Evolutionary conservation across 805 yeast species (phyloP), one percentile per base, ranked within the genome.

Genomic region (Metschnikowia colocasiae): DNA sequence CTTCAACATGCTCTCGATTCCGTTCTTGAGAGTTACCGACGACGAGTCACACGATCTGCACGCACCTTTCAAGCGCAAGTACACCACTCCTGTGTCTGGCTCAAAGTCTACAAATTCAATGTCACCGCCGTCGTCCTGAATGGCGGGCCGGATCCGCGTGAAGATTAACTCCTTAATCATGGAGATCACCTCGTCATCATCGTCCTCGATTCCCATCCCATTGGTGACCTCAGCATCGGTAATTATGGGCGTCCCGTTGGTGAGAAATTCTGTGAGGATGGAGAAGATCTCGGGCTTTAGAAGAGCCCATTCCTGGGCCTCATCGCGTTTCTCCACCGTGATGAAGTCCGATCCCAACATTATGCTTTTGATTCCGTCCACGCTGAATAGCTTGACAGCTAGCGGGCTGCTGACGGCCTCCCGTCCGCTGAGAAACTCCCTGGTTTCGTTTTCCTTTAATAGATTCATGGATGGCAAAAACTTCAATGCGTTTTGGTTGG

Each of bases 281-380:
- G 81, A 72, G 52, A 83, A 83, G 31, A 83, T 80, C 58, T 82
- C 87, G 0, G 88, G 87, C 61, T 83, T 83, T 44, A 83, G 64
- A 19, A 81, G 59, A 40, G 79, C 63, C 89, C 89, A 83, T 41
- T 73, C 67, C 23, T 76, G 72, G 54, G 77, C 80, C 7, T 62
- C 63, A 27, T 65, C 58, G 18, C 64, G 60, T 63, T 87, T 87
- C 59, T 86, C 92, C 15, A 89, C 79, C 0, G 96, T 89, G 52
- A 89, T 83, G 64, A 90, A 89, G 64, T 89, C 83, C 3, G 83
- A 74, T 2, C 96, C 96, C 59, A 87, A 81, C 83, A 89, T 78
- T 44, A 89, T 81, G 1, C 89, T 76, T 37, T 75, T 75, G 32
- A 89, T 79, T 3, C 95, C 96, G 57, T 87, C 94, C 3, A 88